Conservation (phyloP, 441 rosid genomes). For the Erodium moschatum region DNA sequence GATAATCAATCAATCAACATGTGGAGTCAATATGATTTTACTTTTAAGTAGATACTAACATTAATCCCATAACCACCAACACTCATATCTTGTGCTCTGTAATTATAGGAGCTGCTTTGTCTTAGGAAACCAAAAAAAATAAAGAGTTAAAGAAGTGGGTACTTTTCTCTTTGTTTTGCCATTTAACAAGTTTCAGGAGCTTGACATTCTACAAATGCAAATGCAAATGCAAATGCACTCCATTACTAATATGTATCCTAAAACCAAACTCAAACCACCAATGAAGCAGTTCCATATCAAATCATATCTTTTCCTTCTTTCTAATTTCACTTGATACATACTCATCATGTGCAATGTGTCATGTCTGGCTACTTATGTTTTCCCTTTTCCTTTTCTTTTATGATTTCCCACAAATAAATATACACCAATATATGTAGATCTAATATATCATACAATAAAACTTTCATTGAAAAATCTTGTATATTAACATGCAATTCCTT, state of each 20-base stretch:
- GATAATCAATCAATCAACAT: not conserved
- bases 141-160: not conserved
- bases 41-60: not conserved
- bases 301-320: not conserved
- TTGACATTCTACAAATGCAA: not conserved
- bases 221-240: not conserved
- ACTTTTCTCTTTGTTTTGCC: no score
- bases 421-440: no score
- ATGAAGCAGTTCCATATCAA: not conserved
- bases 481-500: not conserved
- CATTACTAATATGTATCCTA: not conserved
- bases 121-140: not conserved
- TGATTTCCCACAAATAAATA: not conserved
- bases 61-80: not conserved
- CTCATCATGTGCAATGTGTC: constrained; percentile 4
- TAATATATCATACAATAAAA: no score
- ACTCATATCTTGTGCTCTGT: not conserved
- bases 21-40: not conserved
- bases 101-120: constrained; percentile 3
- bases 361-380: not conserved
- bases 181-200: no score
- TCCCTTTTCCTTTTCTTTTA: not conserved
- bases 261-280: not conserved
- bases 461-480: no score
- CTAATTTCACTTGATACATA: constrained; percentile 5